Percentiles rank a stretch among this genome's conserved stretches.
Evolutionary conservation across 345 rosid genomes (phyloP).

Genomic region (Luvunga scandens): DNA sequence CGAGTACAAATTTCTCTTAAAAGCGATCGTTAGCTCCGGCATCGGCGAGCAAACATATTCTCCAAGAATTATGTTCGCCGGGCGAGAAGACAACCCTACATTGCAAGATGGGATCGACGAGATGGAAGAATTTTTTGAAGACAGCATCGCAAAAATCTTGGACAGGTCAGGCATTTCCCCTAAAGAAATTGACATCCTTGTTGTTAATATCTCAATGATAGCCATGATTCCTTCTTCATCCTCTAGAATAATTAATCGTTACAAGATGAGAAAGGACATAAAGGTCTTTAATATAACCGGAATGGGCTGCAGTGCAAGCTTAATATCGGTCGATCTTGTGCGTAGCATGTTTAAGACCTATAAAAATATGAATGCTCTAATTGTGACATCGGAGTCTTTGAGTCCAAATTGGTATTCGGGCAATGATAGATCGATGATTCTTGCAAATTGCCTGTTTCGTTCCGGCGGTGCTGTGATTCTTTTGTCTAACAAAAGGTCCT

Average conservation of each 20-base stretch:
- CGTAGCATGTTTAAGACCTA: conserved; percentile 54
- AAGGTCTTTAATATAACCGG: conserved; percentile 71
- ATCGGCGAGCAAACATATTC: conserved; percentile 71
- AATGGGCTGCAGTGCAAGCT: conserved; percentile 95
- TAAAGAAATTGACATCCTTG: conserved; percentile 64
- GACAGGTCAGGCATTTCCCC: conserved; percentile 62
- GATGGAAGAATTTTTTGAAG: conserved; percentile 83
- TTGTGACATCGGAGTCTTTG: conserved; percentile 73
- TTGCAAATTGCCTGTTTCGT: conserved; percentile 77
- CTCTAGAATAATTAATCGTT: conserved; percentile 62
- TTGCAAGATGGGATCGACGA: conserved; percentile 58
- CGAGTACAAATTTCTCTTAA: conserved; percentile 63
- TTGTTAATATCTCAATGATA: conserved; percentile 81
- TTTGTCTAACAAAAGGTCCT: conserved; percentile 60
- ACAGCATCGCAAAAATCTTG: conserved; percentile 57
- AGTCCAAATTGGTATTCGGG: conserved; percentile 89
- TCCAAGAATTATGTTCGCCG: conserved; percentile 53
- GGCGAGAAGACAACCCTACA: conserved; percentile 57
- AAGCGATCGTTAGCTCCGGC: conserved; percentile 69
- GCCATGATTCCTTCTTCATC: conserved; percentile 59
- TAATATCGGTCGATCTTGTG: conserved; percentile 66
- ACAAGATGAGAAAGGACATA: conserved; percentile 72
- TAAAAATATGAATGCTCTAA: conserved; percentile 51
- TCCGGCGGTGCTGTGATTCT: conserved; percentile 79
- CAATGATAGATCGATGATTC: conserved; percentile 80